Evolutionary conservation across 768 basidiomycete species (phyloP), one percentile per base, ranked within the genome.

Genomic region (Trametes cinnabarina): DNA sequence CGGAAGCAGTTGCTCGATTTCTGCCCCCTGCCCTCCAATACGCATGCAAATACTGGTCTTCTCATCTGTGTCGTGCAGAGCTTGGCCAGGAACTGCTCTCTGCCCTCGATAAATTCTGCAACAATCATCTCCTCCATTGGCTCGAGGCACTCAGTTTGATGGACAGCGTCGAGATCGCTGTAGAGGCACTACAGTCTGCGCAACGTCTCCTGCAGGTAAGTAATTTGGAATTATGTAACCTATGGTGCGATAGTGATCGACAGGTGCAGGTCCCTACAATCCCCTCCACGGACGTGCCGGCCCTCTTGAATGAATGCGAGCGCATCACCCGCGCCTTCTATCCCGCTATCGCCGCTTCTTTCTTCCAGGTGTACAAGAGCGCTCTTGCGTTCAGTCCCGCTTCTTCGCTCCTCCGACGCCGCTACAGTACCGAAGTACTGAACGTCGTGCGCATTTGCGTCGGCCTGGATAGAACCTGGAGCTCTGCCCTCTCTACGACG

Each of bases 111-210:
- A 19, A 28, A 19, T 68, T 68, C 25, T 62, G 57, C 42, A 34
- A 49, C 19, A 37, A 51, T 17, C 43, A 61, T 41, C 56, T 69
- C 1, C 57, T 69, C 0, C 49, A 66, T 28, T 69, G 68, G 68
- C 43, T 69, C 1, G 68, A 69, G 53, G 59, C 47, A 0, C 39
- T 46, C 26, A 57, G 60, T 35, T 34, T 56, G 7, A 22, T 57
- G 14, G 54, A 44, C 20, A 7, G 50, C 15, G 57, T 59, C 23
- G 17, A 46, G 32, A 22, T 10, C 15, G 14, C 62, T 25, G 19
- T 49, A 51, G 20, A 15, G 20, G 9, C 52, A 51, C n/a, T 49
- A 47, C n/a, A 47, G 9, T 15, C 35, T 15, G 15, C 22, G 6
- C 35, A 34, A 15, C 12, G 4, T 3, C 12, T n/a, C 10, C 49